These are phyloP conservation scores for Periconia digitata DNA, from an alignment of 2,329 filamentous ascomycete genomes.

Conservation along the genomic window DNA sequence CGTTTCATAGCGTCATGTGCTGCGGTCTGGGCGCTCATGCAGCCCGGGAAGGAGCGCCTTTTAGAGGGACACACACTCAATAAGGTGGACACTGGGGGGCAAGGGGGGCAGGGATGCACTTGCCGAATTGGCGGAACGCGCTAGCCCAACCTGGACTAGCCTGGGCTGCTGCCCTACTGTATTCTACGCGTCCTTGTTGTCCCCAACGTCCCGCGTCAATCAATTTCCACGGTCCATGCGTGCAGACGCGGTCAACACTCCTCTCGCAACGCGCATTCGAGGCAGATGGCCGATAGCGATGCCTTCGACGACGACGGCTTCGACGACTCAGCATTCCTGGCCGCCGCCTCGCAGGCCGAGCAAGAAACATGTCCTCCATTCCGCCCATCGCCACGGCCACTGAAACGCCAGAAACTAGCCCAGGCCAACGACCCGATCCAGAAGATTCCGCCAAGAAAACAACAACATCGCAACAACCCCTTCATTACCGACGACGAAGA, in stretches of 20 bases:
- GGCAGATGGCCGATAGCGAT: slow-evolving; percentile 44
- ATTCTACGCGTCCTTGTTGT: no score
- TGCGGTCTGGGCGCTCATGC: slow-evolving; percentile 8
- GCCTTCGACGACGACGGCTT: slow-evolving; percentile 63
- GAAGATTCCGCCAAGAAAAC: slow-evolving; percentile 24
- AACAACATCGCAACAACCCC: slow-evolving; percentile 19
- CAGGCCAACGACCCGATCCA: slow-evolving; percentile 24
- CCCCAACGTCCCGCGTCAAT: no score
- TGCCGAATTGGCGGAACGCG: slow-evolving; percentile 19
- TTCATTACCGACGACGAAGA: slow-evolving; percentile 27
- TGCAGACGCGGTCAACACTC: no score
- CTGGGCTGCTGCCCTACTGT: no score
- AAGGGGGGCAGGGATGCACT: slow-evolving; percentile 18
- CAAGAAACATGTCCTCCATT: slow-evolving; percentile 33
- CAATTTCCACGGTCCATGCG: no score
- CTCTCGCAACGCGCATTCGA: no score
- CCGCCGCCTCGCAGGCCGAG: slow-evolving; percentile 58
- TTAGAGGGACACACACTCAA: no score
- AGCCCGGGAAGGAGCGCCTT: slow-evolving; percentile 13
- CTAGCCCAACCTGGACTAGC: no score
- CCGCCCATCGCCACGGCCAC: slow-evolving; percentile 35
- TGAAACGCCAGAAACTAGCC: slow-evolving; percentile 40
- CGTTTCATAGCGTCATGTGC: slow-evolving; percentile 5
- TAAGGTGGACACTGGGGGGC: no score
- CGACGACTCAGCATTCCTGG: slow-evolving; percentile 66